A percentile compares a stretch with the other conserved stretches of the same genome.
phyloP scores from a whole-genome alignment of 306 rosid genomes.

The Hippophae gyantsensis region DNA sequence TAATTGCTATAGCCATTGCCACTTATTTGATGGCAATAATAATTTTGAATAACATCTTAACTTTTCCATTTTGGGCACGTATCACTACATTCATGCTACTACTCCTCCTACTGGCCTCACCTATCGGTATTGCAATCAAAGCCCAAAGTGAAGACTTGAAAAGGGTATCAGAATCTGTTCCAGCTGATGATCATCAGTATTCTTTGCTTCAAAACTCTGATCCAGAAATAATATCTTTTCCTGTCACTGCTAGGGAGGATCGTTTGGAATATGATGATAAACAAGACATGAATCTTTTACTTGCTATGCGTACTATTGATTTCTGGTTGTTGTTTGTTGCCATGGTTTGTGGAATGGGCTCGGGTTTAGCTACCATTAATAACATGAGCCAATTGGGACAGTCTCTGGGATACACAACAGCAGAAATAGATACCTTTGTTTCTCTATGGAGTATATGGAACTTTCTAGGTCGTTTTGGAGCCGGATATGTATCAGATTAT shows the following conservation, averaged over 20 bases:
- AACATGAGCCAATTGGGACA: slow-evolving; percentile 82
- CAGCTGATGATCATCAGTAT: slow-evolving; percentile 7
- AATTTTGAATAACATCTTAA: slow-evolving; percentile 34
- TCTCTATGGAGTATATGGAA: slow-evolving; percentile 94
- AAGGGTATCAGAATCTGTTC: not conserved
- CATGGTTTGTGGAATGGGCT: slow-evolving; percentile 77
- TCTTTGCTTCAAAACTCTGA: slow-evolving; percentile 15
- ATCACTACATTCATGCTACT: slow-evolving; percentile 31
- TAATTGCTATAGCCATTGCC: slow-evolving; percentile 44
- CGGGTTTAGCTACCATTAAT: slow-evolving; percentile 67
- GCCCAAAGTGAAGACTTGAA: slow-evolving; percentile 39
- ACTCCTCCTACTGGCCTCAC: slow-evolving; percentile 44
- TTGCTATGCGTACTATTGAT: slow-evolving; percentile 48
- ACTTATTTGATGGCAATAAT: slow-evolving; percentile 57
- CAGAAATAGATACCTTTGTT: slow-evolving; percentile 51
- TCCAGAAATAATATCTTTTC: slow-evolving; percentile 10
- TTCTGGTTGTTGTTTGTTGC: slow-evolving; percentile 75
- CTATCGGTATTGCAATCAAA: slow-evolving; percentile 51
- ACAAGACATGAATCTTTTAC: slow-evolving; percentile 39
- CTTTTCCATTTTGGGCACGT: slow-evolving; percentile 42
- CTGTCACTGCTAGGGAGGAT: slow-evolving; percentile 11
- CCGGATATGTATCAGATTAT: slow-evolving; percentile 64
- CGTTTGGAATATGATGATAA: slow-evolving; percentile 32
- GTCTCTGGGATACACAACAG: slow-evolving; percentile 58
- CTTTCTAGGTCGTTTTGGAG: slow-evolving; percentile 87